Evolutionary conservation across 352 stramenopile genomes (phyloP), one percentile per base, ranked within the genome.

Genomic region (Blastocystis sp.): DNA sequence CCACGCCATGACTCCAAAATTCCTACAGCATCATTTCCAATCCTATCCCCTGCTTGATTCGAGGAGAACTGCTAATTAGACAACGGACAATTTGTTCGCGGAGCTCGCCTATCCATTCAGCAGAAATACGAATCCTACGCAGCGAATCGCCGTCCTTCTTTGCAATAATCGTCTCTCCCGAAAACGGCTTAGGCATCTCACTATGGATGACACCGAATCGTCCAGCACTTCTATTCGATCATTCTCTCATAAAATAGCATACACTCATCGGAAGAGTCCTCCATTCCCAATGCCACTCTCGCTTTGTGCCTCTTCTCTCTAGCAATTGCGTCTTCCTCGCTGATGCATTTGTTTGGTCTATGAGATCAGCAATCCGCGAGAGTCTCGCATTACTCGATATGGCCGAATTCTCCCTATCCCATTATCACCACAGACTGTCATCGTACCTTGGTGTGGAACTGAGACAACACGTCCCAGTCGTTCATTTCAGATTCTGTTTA

Each of bases 41-140:
- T 52, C 19, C 10, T 41, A 21, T 38, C 19, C 2, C 2, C n/a
- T 59, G 69, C 74, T 84, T 84, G n/a, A 84, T 84, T 45, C 34
- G 23, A 28, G 56, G 74, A 21, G 74, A 62, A 84, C 52, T 69
- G 56, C 74, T 84, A n/a, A 84, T 56, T 9, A 84, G 34, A 14
- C 74, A 28, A 41, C 65, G 74, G 34, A 84, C 43, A 23, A 84
- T 67, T 34, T 62, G 56, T 23, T 84, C 66, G 65, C 74, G 74
- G 2, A 61, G n/a, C 52, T 84, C 74, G 11, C 53, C 74, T 84
- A 84, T 56, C 7, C 48, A 66, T n/a, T 59, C 19, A 84, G 3
- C 52, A 7, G 21, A 43, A 52, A 67, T 10, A 41, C 19, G n/a
- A 67, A 28, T 9, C 2, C 10, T 48, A 84, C 74, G 17, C 38